Base-by-base conservation (phyloP, 2,329 filamentous ascomycete genomes). In the Phialemoniopsis sp. region DNA sequence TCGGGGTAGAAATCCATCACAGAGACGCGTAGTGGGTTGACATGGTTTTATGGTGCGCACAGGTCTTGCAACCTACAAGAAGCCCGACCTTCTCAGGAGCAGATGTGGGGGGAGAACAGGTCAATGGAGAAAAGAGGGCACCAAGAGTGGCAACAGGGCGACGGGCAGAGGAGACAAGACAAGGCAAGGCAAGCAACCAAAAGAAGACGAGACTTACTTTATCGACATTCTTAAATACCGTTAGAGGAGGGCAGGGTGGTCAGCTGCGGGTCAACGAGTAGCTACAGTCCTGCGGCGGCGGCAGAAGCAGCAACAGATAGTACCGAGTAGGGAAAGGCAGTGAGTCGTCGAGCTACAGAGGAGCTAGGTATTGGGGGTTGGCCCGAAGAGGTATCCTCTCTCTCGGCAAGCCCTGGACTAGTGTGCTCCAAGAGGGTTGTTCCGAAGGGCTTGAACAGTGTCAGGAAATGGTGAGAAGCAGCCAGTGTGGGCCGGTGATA, bases 171-270 rank as follows among this genome's bases (percentile, higher is more conserved):
- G 17, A 21, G 39, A 19, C 28, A 17, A 37, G 16, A 36, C 36
- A 34, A 21, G 33, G 31, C 29, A 16, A 37, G 34, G 37, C 16
- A 38, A 36, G 34, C 29, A 33, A 41, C 13, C 19, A 16, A 34
- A 34, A 34, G 17, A 29, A 35, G 26, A 32, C 29, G 41, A 56
- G 55, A 66, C 67, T 67, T 66, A 74, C 70, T 74, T 74, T 70
- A 74, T 72, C 58, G 70, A 74, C 70, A 74, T 74, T 57, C 56
- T 67, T 53, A 55, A 51, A 44, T 29, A 18, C 37, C 21, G 32
- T 21, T 21, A 13, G 55, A 56, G 36, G 52, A 58, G 53, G 56
- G 59, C 58, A 35, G 34, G 41, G 38, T 46, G 40, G 41, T 40
- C 42, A 41, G 14, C 36, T 37, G 39, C 40, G 32, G 39, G 34